phyloP scores from a whole-genome alignment of 306 rosid genomes.

The Hippophae rhamnoides region DNA sequence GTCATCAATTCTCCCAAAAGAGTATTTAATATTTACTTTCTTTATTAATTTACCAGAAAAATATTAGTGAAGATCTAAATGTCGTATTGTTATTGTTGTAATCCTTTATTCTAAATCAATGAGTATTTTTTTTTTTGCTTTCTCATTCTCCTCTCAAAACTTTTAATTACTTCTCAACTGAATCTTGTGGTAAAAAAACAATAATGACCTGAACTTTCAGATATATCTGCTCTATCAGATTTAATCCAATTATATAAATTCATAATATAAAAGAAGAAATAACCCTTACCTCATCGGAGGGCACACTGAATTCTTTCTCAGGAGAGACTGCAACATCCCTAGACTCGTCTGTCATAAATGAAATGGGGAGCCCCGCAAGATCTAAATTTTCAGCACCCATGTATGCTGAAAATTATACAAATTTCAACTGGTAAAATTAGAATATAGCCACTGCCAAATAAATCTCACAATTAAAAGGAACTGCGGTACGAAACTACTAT shows the following conservation, averaged over 20 bases:
- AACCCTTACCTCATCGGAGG: slow-evolving; percentile 36
- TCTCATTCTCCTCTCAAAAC: no score
- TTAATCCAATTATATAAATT: slow-evolving; percentile 1
- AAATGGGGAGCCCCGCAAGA: slow-evolving; percentile 26
- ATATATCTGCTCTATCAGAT: not conserved
- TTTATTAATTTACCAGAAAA: no score
- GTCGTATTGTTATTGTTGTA: no score
- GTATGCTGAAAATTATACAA: slow-evolving; percentile 27
- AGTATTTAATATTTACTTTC: no score
- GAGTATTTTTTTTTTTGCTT: no score
- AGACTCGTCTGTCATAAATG: slow-evolving; percentile 17
- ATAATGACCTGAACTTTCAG: not conserved
- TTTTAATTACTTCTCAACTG: no score
- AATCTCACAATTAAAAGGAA: not conserved
- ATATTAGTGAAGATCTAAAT: no score
- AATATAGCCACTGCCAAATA: not conserved
- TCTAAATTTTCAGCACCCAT: slow-evolving; percentile 15
- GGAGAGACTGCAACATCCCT: slow-evolving; percentile 21
- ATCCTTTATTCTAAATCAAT: no score
- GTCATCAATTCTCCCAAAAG: no score
- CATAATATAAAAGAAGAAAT: not conserved
- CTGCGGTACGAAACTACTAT: not conserved
- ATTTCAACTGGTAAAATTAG: slow-evolving; percentile 2
- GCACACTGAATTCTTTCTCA: slow-evolving; percentile 8
- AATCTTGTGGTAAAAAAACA: no score